Evolutionary conservation across 306 rosid species (phyloP).

Genomic region (Senna tora): DNA sequence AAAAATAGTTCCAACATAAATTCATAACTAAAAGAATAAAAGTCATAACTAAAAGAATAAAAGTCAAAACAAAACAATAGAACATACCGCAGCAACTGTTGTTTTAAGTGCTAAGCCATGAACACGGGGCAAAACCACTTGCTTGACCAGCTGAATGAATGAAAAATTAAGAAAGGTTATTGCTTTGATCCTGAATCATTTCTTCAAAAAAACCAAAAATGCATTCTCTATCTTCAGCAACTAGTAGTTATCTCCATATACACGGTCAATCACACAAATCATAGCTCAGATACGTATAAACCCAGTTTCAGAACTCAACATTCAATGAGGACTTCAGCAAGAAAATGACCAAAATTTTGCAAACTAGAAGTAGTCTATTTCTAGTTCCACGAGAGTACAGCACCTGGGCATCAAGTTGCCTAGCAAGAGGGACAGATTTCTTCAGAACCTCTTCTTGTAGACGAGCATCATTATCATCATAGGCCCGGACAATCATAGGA

Average conservation of each 20-base stretch:
- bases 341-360: neutral
- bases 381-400: constrained; percentile 18
- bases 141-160: constrained; percentile 76
- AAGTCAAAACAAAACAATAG: constrained; percentile 19
- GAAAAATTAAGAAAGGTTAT: constrained; percentile 28
- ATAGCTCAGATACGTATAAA: neutral
- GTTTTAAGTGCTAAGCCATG: constrained; percentile 96
- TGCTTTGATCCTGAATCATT: constrained; percentile 30
- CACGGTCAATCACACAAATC: neutral
- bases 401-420: constrained; percentile 89
- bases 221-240: neutral
- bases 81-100: constrained; percentile 95
- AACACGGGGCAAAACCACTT: constrained; percentile 90
- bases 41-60: constrained; percentile 20
- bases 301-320: neutral
- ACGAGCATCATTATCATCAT: constrained; percentile 90
- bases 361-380: neutral
- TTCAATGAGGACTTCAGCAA: neutral
- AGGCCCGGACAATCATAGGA: constrained; percentile 95
- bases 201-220: neutral
- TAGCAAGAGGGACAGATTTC: constrained; percentile 75
- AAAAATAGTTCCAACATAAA: neutral
- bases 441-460: constrained; percentile 95
- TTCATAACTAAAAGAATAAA: constrained; percentile 14
- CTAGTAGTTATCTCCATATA: neutral